These are phyloP conservation scores for Sordariomycetes sp. DNA, from an alignment of 2,329 filamentous ascomycete genomes.

Conservation along the genomic window DNA sequence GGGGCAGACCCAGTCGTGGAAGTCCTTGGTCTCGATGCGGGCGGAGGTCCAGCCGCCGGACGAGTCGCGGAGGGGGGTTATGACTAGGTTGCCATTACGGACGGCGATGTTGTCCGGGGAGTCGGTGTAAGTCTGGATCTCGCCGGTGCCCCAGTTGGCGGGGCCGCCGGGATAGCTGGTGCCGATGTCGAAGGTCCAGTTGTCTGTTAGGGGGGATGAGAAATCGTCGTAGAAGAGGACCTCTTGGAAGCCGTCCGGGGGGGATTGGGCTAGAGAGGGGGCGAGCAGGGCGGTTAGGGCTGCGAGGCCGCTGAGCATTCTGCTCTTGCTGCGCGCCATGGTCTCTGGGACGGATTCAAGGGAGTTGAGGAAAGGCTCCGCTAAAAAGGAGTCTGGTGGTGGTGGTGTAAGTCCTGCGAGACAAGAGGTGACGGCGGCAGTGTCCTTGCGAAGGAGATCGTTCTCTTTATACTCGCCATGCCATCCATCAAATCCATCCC, in stretches of 20 bases:
- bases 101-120: constrained; percentile 24
- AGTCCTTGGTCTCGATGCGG: constrained; percentile 24
- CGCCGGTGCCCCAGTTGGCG: constrained; percentile 32
- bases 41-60: constrained; percentile 25
- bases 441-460: not conserved
- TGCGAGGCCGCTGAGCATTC: not conserved
- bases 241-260: constrained; percentile 9
- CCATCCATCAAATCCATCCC: not conserved
- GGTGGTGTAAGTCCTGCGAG: not conserved
- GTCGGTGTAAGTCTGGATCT: constrained; percentile 30
- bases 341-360: not conserved
- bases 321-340: not conserved
- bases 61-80: constrained; percentile 16
- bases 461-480: not conserved
- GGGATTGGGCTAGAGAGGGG: not conserved
- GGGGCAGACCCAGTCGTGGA: constrained; percentile 19
- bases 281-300: not conserved
- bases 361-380: not conserved
- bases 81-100: constrained; percentile 18
- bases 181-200: constrained; percentile 29
- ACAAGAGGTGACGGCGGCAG: not conserved
- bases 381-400: not conserved
- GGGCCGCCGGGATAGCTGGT: constrained; percentile 30
- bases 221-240: constrained; percentile 17
- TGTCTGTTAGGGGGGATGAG: constrained; percentile 9